Evolutionary conservation across 208 protist species (phyloP), one percentile per base, ranked within the genome.

Genomic region (Naegleria gruberi): DNA sequence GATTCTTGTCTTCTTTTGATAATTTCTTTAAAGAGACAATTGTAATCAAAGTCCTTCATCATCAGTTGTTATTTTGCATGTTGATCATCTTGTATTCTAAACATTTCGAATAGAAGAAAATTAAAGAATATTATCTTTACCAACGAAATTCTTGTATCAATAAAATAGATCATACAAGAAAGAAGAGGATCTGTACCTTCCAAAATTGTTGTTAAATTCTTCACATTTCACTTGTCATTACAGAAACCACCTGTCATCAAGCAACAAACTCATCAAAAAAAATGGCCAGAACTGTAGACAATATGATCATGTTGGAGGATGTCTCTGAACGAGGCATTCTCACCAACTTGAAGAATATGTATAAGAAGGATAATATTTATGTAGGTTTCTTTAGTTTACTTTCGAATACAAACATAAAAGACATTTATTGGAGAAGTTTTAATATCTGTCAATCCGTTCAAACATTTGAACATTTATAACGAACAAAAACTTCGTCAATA

Each of bases 301-400:
- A 98, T 92, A 94, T 98, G 91, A 95, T 98, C 17, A 91, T 98
- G 46, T 94, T 98, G 26, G 92, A 94, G 43, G 94, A 96, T 65
- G 92, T 98, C n/a, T 95, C 90, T 65, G 95, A 98, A 40, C 93
- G 95, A 86, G 92, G 89, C 77, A 98, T 98, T 89, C 91, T 94
- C 34, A 94, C 97, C 8, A 97, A 97, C 87, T 93, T 98, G 17
- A 95, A 95, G 23, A 93, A 95, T 82, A 83, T 93, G 44, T 94
- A 91, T 85, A 86, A 40, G 42, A 90, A 41, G 30, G 93, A 95
- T 91, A 45, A 90, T 17, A 90, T 90, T 81, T 90, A 89, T 0
- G 51, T 65, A 65, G 30, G 51, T 65, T 55, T 55, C 15, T 15
- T 19, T 15, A 55, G 8, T 55, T 55, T 55, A 19, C 15, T 65